Base-by-base conservation (phyloP, 257 asterid species). In the Primulina eburnea region DNA sequence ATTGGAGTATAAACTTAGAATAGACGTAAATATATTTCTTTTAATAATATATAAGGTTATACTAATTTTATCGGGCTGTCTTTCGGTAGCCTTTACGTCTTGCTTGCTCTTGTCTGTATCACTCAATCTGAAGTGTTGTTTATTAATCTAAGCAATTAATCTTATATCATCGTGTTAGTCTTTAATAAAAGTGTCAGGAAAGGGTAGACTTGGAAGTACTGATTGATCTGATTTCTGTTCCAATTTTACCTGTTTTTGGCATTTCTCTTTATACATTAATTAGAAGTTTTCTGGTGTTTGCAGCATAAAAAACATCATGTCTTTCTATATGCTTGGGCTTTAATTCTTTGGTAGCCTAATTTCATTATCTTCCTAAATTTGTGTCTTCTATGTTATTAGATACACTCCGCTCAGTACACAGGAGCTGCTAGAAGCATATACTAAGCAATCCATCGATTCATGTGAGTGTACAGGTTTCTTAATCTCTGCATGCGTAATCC, bases 381-480 rank as follows among this genome's bases (percentile, higher is more conserved):
- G 53, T 60, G 62, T 71, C 61, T 68, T 79, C 37, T 73, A 40
- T 83, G 66, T 81, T 80, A 72, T 65, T 74, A 92, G 98, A 82
- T 92, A 88, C 71, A 87, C 95, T 59, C 98, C 95, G 60, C 89
- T 93, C 57, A 80, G 80, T 79, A 88, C 98, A 64, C 75, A 73
- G 80, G 98, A 93, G 83, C 88, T 93, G 63, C 78, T 93, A 71
- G 97, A 92, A 82, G 72, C 84, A 32, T 89, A 79, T 71, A 73
- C 87, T 69, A 88, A 87, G 82, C 89, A 84, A 80, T 63, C 86
- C 43, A 69, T 88, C 24, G 95, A 89, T 75, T 84, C 95, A 65
- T 88, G 97, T 92, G 73, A 85, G 97, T 81, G 62, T 57, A 56
- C 24, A 32, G 53, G 17, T 62, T 59, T 37, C 33, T 64, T 62